Percentiles rank a stretch among this genome's conserved stretches.
phyloP scores from a whole-genome alignment of 2,329 filamentous ascomycete species.

The Penicillium hesseltinei region DNA sequence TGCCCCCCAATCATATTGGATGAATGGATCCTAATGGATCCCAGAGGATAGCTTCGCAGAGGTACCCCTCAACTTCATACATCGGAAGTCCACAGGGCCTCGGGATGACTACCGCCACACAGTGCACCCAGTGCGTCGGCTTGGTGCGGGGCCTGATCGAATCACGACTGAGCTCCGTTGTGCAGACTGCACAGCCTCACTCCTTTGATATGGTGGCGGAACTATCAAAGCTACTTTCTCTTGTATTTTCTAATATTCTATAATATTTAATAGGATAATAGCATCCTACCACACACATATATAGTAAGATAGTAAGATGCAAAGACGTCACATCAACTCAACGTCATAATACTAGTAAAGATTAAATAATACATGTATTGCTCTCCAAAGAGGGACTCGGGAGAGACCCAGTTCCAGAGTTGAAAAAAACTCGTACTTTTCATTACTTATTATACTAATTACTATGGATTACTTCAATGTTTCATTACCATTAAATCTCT shows the following conservation, averaged over 20 bases:
- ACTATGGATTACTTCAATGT: background rate
- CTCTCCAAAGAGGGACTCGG: background rate
- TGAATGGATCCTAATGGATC: background rate
- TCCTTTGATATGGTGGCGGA: conserved; percentile 16
- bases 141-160: conserved; percentile 27
- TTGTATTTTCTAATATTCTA: conserved; percentile 8
- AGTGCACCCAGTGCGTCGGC: conserved; percentile 21
- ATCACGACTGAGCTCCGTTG: conserved; percentile 14
- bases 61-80: conserved; percentile 4
- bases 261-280: background rate
- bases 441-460: background rate
- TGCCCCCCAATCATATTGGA: background rate
- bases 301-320: background rate
- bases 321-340: conserved; percentile 16
- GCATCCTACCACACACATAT: background rate
- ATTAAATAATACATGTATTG: conserved; percentile 7
- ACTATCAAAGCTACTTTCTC: conserved; percentile 1
- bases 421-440: conserved; percentile 7
- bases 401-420: conserved; percentile 29
- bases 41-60: background rate
- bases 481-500: conserved; percentile 7
- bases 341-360: conserved; percentile 6
- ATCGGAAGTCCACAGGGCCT: background rate
- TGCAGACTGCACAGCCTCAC: conserved; percentile 33
- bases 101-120: conserved; percentile 18